A percentile compares a stretch with the other conserved stretches of the same genome.
Evolutionary conservation across 139 green algal genomes (phyloP).

Genomic region (Chlorella vulgaris): DNA sequence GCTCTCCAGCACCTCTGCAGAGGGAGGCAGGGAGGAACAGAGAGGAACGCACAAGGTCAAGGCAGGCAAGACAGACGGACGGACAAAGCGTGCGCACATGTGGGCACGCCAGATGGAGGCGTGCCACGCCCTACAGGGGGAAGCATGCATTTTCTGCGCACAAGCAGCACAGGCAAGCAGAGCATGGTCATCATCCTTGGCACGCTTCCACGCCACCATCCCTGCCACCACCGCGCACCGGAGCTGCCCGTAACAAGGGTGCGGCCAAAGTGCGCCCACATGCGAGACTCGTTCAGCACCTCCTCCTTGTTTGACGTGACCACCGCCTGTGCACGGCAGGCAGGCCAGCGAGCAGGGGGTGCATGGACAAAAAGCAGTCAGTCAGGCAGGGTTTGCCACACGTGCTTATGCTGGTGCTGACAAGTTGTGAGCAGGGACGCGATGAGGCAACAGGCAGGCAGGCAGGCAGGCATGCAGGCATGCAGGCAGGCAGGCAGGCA

Average conservation of each 20-base stretch:
- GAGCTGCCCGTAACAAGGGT: conserved; percentile 43
- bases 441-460: no score
- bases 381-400: no score
- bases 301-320: conserved; percentile 70
- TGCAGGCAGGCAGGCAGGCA: no score
- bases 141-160: not conserved
- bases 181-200: no score
- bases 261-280: conserved; percentile 32
- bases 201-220: no score
- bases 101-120: no score
- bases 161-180: not conserved
- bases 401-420: no score
- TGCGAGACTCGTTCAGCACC: conserved; percentile 41
- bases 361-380: not conserved
- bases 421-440: no score
- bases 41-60: not conserved
- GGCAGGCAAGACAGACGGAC: no score
- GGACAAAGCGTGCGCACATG: no score
- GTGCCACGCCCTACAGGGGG: not conserved
- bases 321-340: conserved; percentile 45
- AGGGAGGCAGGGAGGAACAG: not conserved
- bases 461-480: no score
- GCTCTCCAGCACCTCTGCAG: conserved; percentile 41
- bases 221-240: conserved; percentile 11
- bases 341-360: no score